Base-by-base conservation (phyloP, 441 rosid species). In the Viola pubescens region DNA sequence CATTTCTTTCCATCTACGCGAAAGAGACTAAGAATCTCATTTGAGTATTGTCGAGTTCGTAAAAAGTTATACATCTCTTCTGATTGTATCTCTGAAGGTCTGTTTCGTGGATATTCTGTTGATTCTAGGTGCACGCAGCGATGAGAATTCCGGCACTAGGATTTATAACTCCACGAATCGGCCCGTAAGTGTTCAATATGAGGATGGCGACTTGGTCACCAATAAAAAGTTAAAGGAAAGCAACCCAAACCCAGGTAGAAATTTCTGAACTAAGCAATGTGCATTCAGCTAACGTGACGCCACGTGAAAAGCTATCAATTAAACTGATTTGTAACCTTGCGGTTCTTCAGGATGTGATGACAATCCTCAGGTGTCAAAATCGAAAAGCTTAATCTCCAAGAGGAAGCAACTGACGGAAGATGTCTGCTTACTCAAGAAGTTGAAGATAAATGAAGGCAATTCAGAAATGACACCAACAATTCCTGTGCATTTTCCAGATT, bases 331-430 rank as follows among this genome's bases (percentile, higher is more conserved):
- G 49, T 9, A 8, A 46, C 3, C 3, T 11, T 55, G 5, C 53
- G 44, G 26, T 11, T 37, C 47, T 66, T 37, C 73, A 77, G 81
- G 69, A 64, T 60, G 52, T 19, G 61, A 49, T 4, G 57, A 65
- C 6, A 26, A 51, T 56, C 4, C 58, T 12, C 55, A 4, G 2
- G 47, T 26, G 47, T 38, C 58, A 37, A 43, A 16, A 49, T 19
- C 13, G 56, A 65, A 62, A 46, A 66, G 64, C 1, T 55, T 39
- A 43, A 68, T 69, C 5, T 60, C 58, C 19, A 85, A 87, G 77
- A 83, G 95, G 78, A 78, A 77, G 67, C 70, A 74, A 4, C 48
- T 69, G 46, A 13, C 56, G 61, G 82, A 81, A 67, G 78, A 81
- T 55, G 52, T 66, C 14, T 55, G 56, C 54, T 72, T 73, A 7